Base-by-base conservation (phyloP, 495 filamentous ascomycete species). In the Monascus purpureus region DNA sequence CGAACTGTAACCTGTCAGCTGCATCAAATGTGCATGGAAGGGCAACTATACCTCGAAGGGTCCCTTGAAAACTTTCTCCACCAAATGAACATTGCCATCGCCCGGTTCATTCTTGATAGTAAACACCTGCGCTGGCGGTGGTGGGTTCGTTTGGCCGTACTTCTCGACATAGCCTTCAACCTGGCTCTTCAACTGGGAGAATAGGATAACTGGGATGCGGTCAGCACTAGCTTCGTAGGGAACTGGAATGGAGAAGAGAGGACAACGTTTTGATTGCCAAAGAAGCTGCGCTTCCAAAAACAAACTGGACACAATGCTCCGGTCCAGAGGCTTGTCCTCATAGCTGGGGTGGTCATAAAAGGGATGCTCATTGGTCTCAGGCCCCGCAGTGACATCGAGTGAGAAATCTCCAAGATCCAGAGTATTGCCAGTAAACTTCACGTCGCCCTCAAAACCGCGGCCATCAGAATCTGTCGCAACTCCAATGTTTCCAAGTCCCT, bases 31-130 rank as follows among this genome's bases (percentile, higher is more conserved):
- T 17, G 15, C 15, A 19, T 31, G 4, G 18, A 18, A 5, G 17
- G 14, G 13, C 8, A 13, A 18, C 27, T 28, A 31, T 61, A 73
- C 69, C 63, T 82, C 83, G 49, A 96, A 97, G 14, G 75, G 45
- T 1, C 92, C 92, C 47, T 82, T 72, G 50, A 95, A 97, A 2
- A 86, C 68, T 55, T 93, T 96, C 53, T 97, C 88, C 24, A 96
- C 70, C 29, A 92, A 61, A 38, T 97, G 90, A 3, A 85, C 43
- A 45, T 96, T 96, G 9, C 88, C 92, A 13, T 57, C 29, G 8
- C 73, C 74, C 13, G 82, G 75, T 0, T 57, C 46, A 37, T 92
- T 77, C 23, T 60, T 50, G 32, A 96, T 66, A 3, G 80, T 86
- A 51, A 87, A 95, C 1, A 83, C 67, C 52, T 93, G 83, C 54